A percentile compares a stretch with the other conserved stretches of the same genome.
Evolutionary conservation across 768 basidiomycete species (phyloP).

Genomic region (Clavulina sp.): DNA sequence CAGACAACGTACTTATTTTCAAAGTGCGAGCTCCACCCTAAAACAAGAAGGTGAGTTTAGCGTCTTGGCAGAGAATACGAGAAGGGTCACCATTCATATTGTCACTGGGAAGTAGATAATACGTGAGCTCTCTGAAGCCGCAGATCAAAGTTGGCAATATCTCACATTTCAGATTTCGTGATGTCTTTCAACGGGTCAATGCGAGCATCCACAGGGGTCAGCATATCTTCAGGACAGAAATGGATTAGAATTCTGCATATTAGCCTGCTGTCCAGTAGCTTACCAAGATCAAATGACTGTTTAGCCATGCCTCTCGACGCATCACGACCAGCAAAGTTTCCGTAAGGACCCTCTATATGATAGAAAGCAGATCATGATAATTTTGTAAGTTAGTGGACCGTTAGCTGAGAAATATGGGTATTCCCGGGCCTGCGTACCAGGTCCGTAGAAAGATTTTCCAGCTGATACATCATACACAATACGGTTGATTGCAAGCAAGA

Average conservation of each 20-base stretch:
- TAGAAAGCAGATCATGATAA: background rate
- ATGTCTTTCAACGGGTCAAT: constrained; percentile 74
- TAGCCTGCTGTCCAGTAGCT: background rate
- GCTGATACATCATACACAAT: constrained; percentile 86
- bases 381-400: background rate
- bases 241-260: background rate
- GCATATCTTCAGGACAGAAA: constrained; percentile 44
- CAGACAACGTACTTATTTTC: constrained; percentile 82
- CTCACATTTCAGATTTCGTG: constrained; percentile 65
- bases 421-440: constrained; percentile 52
- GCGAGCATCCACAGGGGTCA: constrained; percentile 72
- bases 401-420: background rate
- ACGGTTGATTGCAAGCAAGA: constrained; percentile 72
- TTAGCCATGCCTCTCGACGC: constrained; percentile 96
- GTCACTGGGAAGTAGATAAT: constrained; percentile 32
- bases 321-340: constrained; percentile 93
- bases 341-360: constrained; percentile 75
- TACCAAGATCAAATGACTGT: constrained; percentile 87
- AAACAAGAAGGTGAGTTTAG: constrained; percentile 2
- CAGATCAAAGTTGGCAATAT: background rate
- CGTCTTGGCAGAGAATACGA: background rate
- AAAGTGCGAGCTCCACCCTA: constrained; percentile 91
- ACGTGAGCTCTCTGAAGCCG: background rate
- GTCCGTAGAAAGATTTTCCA: constrained; percentile 87
- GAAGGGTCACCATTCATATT: constrained; percentile 70